Evolutionary conservation across 1,284 basidiomycete genomes (phyloP).

Genomic region (Flammula alnicola): DNA sequence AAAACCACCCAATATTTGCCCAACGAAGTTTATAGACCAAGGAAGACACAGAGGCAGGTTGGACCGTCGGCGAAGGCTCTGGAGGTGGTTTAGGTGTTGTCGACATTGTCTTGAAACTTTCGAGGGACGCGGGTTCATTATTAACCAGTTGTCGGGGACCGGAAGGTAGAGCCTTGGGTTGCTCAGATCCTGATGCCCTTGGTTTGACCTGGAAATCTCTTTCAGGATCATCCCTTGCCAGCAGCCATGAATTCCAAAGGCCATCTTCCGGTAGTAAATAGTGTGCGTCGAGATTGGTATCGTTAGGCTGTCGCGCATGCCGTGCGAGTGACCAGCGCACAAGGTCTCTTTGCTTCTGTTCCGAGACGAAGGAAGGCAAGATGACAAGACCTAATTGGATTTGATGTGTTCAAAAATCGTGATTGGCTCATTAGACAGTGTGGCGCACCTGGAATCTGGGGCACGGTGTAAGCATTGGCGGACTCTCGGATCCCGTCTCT

Average conservation of each 20-base stretch:
- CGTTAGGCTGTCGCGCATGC: conserved; percentile 80
- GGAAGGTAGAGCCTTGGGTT: conserved; percentile 28
- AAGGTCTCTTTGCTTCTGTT: conserved; percentile 65
- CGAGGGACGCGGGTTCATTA: conserved; percentile 62
- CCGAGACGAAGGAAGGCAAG: conserved; percentile 72
- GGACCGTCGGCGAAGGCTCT: conserved; percentile 59
- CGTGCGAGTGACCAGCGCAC: conserved; percentile 72
- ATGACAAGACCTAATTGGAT: conserved; percentile 76
- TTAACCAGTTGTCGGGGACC: conserved; percentile 71
- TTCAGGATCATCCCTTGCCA: conserved; percentile 33
- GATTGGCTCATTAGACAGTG: conserved; percentile 6
- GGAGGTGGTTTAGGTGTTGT: conserved; percentile 59
- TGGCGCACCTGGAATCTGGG: conserved; percentile 58
- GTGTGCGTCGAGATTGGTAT: conserved; percentile 87
- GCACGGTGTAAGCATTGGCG: conserved; percentile 51
- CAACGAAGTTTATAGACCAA: conserved; percentile 81
- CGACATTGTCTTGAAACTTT: conserved; percentile 51
- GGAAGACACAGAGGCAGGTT: conserved; percentile 47
- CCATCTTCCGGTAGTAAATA: conserved; percentile 75
- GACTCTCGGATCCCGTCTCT: conserved; percentile 17
- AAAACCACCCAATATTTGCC: conserved; percentile 93
- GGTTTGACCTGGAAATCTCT: conserved; percentile 46
- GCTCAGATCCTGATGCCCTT: conserved; percentile 30
- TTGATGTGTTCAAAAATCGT: conserved; percentile 6
- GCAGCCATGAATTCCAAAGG: conserved; percentile 69